A percentile compares a stretch with the other conserved stretches of the same genome.
These are phyloP conservation scores for Capsicum pubescens DNA, from an alignment of 257 asterid species.

Conservation along the genomic window DNA sequence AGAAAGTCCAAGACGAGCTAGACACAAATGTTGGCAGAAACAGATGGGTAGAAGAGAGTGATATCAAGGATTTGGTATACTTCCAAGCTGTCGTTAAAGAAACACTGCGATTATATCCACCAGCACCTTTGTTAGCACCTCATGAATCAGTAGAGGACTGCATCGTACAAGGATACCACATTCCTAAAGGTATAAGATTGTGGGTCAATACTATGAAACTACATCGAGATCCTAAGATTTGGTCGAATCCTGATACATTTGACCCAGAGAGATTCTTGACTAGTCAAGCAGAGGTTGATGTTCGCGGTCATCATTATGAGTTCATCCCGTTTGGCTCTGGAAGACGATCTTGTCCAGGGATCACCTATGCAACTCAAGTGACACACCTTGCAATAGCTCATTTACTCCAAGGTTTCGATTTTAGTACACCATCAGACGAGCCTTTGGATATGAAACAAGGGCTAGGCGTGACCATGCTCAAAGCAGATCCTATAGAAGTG, in stretches of 20 bases:
- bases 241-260: constrained; percentile 26
- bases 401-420: constrained; percentile 27
- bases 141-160: constrained; percentile 27
- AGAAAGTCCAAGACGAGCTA: too few species aligned
- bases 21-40: too few species aligned
- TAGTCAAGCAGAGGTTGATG: neutral
- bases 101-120: constrained; percentile 21
- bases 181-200: constrained; percentile 16
- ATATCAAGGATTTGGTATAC: too few species aligned
- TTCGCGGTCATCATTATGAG: constrained; percentile 18
- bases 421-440: neutral
- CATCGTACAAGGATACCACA: constrained; percentile 22
- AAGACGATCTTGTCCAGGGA: constrained; percentile 33
- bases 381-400: constrained; percentile 30
- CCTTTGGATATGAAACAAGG: constrained; percentile 30
- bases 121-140: constrained; percentile 28
- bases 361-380: constrained; percentile 25
- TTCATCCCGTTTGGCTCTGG: constrained; percentile 28
- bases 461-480: constrained; percentile 27
- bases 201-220: constrained; percentile 24
- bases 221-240: constrained; percentile 23
- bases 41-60: too few species aligned
- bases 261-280: constrained; percentile 31
- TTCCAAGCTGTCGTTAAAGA: too few species aligned
- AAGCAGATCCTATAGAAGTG: constrained; percentile 22